Conservation (phyloP, 1,284 basidiomycete genomes). For the Caloboletus inedulis region DNA sequence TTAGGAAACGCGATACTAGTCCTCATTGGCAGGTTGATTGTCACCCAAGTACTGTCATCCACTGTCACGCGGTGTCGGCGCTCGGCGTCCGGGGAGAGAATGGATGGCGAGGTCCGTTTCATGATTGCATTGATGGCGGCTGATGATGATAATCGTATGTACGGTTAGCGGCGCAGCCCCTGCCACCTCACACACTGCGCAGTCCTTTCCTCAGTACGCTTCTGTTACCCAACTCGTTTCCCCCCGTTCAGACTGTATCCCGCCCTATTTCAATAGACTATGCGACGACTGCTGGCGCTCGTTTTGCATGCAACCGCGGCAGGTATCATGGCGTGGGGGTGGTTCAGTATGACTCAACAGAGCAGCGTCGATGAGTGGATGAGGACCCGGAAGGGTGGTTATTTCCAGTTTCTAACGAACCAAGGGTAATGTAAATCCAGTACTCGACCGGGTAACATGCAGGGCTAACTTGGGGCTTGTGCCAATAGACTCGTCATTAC, state of each 20-base stretch:
- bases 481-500: conserved; percentile 19
- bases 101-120: too few relatives aligned
- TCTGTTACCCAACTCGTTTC: too few relatives aligned
- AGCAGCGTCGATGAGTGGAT: conserved; percentile 31
- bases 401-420: conserved; percentile 72
- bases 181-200: not conserved
- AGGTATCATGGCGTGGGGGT: conserved; percentile 49
- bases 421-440: conserved; percentile 54
- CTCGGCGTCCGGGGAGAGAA: too few relatives aligned
- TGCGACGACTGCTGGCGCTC: conserved; percentile 19
- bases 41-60: too few relatives aligned
- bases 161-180: not conserved
- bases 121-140: too few relatives aligned
- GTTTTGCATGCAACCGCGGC: conserved; percentile 42
- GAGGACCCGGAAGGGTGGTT: conserved; percentile 54
- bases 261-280: not conserved
- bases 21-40: not conserved
- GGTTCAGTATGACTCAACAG: conserved; percentile 13
- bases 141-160: too few relatives aligned
- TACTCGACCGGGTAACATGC: not conserved
- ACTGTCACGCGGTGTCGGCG: too few relatives aligned
- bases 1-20: not conserved
- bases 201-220: not conserved
- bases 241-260: not conserved
- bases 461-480: not conserved